phyloP scores from a whole-genome alignment of 805 yeast species.

The Trichomonascus vanleenenianus region DNA sequence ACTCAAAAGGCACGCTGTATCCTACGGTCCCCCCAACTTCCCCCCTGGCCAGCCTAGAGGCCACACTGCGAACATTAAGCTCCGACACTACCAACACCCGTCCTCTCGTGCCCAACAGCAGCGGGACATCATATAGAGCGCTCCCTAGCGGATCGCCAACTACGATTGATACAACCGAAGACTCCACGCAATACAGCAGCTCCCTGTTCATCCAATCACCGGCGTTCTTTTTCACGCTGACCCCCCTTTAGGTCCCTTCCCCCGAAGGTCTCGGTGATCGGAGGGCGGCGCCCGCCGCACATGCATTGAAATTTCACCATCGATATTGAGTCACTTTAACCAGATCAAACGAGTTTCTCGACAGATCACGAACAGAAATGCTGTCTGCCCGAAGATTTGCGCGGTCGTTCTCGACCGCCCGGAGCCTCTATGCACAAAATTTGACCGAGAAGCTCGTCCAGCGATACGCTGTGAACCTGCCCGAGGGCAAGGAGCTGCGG shows the following conservation, averaged over 20 bases:
- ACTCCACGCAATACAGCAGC: background rate
- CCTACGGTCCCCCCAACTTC: slow-evolving; percentile 36
- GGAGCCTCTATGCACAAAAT: slow-evolving; percentile 45
- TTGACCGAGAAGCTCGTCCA: slow-evolving; percentile 95
- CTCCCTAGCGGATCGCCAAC: background rate
- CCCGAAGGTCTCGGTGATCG: background rate
- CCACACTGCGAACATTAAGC: background rate
- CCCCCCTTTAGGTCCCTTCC: background rate
- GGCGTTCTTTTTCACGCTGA: too few species aligned
- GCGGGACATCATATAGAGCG: too few species aligned
- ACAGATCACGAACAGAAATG: background rate
- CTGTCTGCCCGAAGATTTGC: background rate
- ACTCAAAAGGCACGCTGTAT: slow-evolving; percentile 69
- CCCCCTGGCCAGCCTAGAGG: background rate
- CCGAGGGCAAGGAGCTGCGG: slow-evolving; percentile 65
- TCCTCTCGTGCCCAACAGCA: background rate
- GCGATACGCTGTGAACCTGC: slow-evolving; percentile 78
- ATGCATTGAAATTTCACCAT: background rate
- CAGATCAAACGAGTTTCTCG: background rate
- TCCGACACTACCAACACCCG: background rate
- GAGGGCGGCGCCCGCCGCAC: background rate
- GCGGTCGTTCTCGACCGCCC: slow-evolving; percentile 9
- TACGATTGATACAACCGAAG: background rate
- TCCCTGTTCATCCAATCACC: background rate
- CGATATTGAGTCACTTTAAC: background rate